A percentile compares a stretch with the other conserved stretches of the same genome.
These are phyloP conservation scores for Talaromyces sp. DNA, from an alignment of 2,329 filamentous ascomycete genomes.

Conservation along the genomic window DNA sequence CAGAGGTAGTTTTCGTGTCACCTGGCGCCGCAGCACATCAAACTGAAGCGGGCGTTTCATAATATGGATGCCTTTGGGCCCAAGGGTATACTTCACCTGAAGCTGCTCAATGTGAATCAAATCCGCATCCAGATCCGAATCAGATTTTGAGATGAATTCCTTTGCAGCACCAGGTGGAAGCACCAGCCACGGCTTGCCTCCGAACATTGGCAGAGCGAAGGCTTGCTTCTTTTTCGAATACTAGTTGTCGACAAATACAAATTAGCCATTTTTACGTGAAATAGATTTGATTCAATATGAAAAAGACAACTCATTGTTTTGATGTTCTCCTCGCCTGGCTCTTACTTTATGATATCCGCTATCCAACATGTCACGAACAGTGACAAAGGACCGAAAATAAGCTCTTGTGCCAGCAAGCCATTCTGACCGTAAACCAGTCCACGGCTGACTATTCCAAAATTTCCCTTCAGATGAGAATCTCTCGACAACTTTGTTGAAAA, in stretches of 20 bases:
- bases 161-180: neutral
- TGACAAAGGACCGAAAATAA: slow-evolving; percentile 1
- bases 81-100: slow-evolving; percentile 2
- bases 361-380: slow-evolving; percentile 2
- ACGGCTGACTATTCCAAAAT: too few relatives aligned
- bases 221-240: neutral
- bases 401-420: neutral
- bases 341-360: neutral
- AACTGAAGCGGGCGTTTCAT: neutral
- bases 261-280: too few relatives aligned
- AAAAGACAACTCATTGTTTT: too few relatives aligned
- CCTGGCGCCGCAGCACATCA: slow-evolving; percentile 1
- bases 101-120: slow-evolving; percentile 1
- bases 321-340: too few relatives aligned
- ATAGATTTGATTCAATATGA: too few relatives aligned
- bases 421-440: too few relatives aligned
- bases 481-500: too few relatives aligned
- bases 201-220: neutral
- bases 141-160: slow-evolving; percentile 2
- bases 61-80: neutral
- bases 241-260: too few relatives aligned
- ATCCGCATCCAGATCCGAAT: neutral
- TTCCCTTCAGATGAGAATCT: too few relatives aligned
- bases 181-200: slow-evolving; percentile 1
- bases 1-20: slow-evolving; percentile 1